A percentile compares a stretch with the other conserved stretches of the same genome.
Evolutionary conservation across 306 rosid genomes (phyloP).

Genomic region (Pterocarpus macrocarpus): DNA sequence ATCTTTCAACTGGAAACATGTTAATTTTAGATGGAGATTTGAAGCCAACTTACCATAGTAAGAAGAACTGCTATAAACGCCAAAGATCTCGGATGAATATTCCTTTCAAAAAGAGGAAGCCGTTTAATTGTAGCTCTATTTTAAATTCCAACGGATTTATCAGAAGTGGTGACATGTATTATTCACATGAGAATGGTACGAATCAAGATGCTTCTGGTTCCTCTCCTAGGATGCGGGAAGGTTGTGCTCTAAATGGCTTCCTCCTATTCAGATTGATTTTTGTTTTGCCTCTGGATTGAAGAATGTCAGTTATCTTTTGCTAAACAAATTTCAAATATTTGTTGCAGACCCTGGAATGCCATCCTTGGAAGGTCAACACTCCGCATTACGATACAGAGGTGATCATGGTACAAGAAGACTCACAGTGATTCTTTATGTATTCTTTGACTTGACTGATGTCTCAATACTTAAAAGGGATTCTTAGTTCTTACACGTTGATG

Average conservation of each 20-base stretch:
- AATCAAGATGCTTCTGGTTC: slow-evolving; percentile 58
- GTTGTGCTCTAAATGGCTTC: slow-evolving; percentile 47
- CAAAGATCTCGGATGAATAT: slow-evolving; percentile 76
- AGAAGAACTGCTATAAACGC: slow-evolving; percentile 66
- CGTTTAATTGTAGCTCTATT: slow-evolving; percentile 51
- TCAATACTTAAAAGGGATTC: slow-evolving; percentile 48
- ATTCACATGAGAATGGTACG: slow-evolving; percentile 56
- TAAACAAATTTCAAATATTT: slow-evolving; percentile 21
- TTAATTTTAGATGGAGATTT: slow-evolving; percentile 58
- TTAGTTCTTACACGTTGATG: slow-evolving; percentile 49
- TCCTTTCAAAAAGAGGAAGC: slow-evolving; percentile 83
- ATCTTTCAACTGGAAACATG: slow-evolving; percentile 33
- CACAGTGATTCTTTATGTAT: slow-evolving; percentile 42
- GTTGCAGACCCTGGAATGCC: slow-evolving; percentile 59
- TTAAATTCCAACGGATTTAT: slow-evolving; percentile 56
- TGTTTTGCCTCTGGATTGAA: slow-evolving; percentile 22
- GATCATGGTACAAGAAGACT: slow-evolving; percentile 71
- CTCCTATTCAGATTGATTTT: slow-evolving; percentile 35
- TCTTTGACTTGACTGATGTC: slow-evolving; percentile 49
- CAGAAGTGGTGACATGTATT: slow-evolving; percentile 53
- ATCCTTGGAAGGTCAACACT: slow-evolving; percentile 54
- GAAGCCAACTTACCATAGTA: slow-evolving; percentile 57
- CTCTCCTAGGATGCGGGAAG: slow-evolving; percentile 54
- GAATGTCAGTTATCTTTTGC: slow-evolving; percentile 37
- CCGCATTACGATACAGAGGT: slow-evolving; percentile 60